Evolutionary conservation across 108 stramenopile species (phyloP), one percentile per base, ranked within the genome.

Genomic region (Fistulifera pelliculosa): DNA sequence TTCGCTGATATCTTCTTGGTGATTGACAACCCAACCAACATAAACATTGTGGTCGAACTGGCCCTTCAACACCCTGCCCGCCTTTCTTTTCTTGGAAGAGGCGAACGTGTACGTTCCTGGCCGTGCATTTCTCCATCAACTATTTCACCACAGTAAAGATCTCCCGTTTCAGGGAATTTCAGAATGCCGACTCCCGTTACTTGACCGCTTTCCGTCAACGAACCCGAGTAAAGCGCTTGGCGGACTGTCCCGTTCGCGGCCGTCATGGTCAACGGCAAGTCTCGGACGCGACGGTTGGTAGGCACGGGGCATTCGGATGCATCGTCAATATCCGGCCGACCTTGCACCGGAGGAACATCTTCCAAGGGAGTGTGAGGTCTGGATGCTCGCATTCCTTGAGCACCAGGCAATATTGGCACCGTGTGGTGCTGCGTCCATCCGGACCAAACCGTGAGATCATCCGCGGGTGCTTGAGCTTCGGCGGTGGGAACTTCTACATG

Each of bases 51-150:
- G 16, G 8, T 41, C 17, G 22, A 41, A 41, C 16, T 17, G 35
- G 31, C 35, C 39, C 16, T 41, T 19, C 8, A 41, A 41, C 14
- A 21, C 25, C 19, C 39, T 38, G 22, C 39, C 19, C 16, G 16
- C 22, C 17, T 17, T 17, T 4, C 21, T 4, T 21, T 45, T 45
- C 19, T 45, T 45, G 44, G 44, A 45, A 4, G 16, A 17, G 4
- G 28, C 38, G 48, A 41, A 60, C 15, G 47, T 49, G 27, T 60
- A 60, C 12, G 58, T 60, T 23, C 58, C 12, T 49, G 47, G 6
- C 58, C 58, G 27, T 60, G 47, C 58, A 60, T 60, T 27, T 49
- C 15, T 17, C 58, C 58, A 48, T 48, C 24, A 2, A 18, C 16
- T 5, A 60, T 27, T 48, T 48, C 58, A 12, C 58, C 58, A 23